Percentiles rank a stretch among this genome's conserved stretches.
Evolutionary conservation across 164 flowering plant species (phyloP).

Genomic region (Tinospora cordifolia): DNA sequence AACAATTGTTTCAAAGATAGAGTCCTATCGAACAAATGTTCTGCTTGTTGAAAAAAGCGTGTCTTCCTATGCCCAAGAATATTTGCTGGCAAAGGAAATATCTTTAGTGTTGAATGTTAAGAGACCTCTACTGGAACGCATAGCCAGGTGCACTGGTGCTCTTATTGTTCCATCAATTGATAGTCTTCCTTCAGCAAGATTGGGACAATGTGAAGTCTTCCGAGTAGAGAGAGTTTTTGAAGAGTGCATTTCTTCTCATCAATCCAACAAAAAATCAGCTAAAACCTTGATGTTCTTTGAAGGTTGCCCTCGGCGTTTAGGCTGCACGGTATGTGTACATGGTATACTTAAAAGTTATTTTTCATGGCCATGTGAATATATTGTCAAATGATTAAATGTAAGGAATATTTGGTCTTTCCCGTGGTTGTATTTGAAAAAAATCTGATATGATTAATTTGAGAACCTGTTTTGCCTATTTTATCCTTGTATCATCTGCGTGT

Average conservation of each 20-base stretch:
- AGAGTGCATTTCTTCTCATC: constrained; percentile 44
- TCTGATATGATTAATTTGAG: not conserved
- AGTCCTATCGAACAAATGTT: constrained; percentile 85
- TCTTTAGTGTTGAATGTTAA: constrained; percentile 91
- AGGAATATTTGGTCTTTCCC: not conserved
- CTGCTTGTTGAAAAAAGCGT: constrained; percentile 94
- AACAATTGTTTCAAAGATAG: constrained; percentile 76
- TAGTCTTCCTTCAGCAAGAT: constrained; percentile 44
- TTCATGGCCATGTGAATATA: constrained; percentile 3
- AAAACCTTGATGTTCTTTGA: constrained; percentile 93
- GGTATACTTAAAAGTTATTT: not conserved
- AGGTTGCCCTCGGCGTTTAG: constrained; percentile 92
- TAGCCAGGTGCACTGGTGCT: constrained; percentile 92
- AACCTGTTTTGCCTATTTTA: not conserved
- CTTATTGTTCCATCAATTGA: constrained; percentile 66
- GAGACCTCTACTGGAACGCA: constrained; percentile 72
- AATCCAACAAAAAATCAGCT: constrained; percentile 52
- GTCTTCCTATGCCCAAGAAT: constrained; percentile 87
- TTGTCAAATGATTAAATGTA: not conserved
- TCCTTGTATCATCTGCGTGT: not conserved
- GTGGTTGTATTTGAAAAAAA: not conserved
- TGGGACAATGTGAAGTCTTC: constrained; percentile 90
- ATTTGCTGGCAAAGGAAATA: constrained; percentile 79
- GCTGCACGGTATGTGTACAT: constrained; percentile 75
- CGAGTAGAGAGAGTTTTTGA: constrained; percentile 63